These are phyloP conservation scores for Ophiostoma ips DNA, from an alignment of 2,329 filamentous ascomycete species.

Conservation along the genomic window DNA sequence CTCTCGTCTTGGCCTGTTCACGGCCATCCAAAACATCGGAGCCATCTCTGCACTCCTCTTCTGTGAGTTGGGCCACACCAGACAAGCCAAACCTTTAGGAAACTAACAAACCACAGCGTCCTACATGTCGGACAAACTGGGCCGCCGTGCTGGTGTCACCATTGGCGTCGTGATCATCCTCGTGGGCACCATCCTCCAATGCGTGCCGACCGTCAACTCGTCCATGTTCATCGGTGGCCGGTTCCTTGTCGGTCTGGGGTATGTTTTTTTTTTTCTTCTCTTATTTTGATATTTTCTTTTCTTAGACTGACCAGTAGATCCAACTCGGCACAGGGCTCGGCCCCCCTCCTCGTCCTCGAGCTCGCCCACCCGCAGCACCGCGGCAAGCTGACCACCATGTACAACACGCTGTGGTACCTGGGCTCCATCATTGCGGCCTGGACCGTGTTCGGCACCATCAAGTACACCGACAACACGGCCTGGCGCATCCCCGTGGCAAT, in stretches of 20 bases:
- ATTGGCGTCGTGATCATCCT: neutral
- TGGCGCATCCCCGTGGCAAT: conserved; percentile 30
- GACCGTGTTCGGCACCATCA: conserved; percentile 50
- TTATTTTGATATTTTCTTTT: too few species aligned
- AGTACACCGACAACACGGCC: conserved; percentile 16
- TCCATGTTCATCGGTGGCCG: conserved; percentile 7
- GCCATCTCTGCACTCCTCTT: conserved; percentile 40
- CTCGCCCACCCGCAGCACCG: conserved; percentile 66
- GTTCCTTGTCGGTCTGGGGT: neutral
- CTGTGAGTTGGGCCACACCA: conserved; percentile 20
- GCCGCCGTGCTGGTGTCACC: conserved; percentile 22
- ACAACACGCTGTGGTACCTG: conserved; percentile 73
- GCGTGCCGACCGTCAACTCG: neutral
- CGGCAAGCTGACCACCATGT: conserved; percentile 59
- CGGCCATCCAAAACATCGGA: conserved; percentile 5
- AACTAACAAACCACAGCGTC: conserved; percentile 21
- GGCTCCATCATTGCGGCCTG: conserved; percentile 59
- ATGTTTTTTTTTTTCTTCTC: neutral
- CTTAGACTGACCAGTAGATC: neutral
- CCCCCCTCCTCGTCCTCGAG: conserved; percentile 27
- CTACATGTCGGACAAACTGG: conserved; percentile 50
- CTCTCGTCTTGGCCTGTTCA: conserved; percentile 19
- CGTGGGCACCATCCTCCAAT: neutral
- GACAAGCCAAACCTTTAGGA: neutral
- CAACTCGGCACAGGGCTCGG: neutral